Percentiles rank a stretch among this genome's conserved stretches.
Conservation (phyloP, 2,329 filamentous ascomycete genomes). For the Neofusicoccum laricinum region DNA sequence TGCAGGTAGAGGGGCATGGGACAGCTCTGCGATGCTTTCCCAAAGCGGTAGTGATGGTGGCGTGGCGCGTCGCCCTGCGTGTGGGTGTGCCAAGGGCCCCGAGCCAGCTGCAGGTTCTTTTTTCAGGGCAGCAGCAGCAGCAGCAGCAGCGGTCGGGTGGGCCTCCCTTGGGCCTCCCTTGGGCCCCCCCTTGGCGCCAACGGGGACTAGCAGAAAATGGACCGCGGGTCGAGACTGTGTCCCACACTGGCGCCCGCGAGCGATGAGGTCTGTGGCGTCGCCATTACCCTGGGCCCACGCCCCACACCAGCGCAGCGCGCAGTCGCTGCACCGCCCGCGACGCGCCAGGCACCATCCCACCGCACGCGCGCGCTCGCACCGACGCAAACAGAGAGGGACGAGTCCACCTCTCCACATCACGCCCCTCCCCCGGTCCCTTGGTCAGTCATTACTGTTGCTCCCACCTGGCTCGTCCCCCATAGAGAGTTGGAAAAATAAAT, state of each 20-base stretch:
- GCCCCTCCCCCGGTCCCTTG: neutral
- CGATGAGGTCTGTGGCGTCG: slow-evolving; percentile 10
- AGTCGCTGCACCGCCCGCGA: too few relatives aligned
- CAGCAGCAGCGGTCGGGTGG: neutral
- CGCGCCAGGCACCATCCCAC: too few relatives aligned
- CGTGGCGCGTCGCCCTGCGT: neutral
- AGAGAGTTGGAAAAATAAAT: neutral
- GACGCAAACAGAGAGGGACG: too few relatives aligned
- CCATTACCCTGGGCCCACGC: neutral
- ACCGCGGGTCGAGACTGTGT: neutral
- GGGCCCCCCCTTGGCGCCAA: neutral
- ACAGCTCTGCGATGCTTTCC: neutral
- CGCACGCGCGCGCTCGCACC: too few relatives aligned
- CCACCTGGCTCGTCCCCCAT: neutral
- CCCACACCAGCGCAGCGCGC: neutral
- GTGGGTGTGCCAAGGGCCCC: neutral
- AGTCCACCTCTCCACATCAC: neutral
- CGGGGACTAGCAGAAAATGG: neutral
- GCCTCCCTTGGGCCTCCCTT: too few relatives aligned
- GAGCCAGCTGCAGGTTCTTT: neutral
- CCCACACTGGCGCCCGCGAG: neutral
- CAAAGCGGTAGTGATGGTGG: neutral
- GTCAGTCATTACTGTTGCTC: neutral
- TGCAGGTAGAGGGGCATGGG: neutral
- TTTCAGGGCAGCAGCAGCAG: neutral